A percentile compares a stretch with the other conserved stretches of the same genome.
Evolutionary conservation across 129 eudicot species (phyloP).

Genomic region (Gnaphalium uliginosum): DNA sequence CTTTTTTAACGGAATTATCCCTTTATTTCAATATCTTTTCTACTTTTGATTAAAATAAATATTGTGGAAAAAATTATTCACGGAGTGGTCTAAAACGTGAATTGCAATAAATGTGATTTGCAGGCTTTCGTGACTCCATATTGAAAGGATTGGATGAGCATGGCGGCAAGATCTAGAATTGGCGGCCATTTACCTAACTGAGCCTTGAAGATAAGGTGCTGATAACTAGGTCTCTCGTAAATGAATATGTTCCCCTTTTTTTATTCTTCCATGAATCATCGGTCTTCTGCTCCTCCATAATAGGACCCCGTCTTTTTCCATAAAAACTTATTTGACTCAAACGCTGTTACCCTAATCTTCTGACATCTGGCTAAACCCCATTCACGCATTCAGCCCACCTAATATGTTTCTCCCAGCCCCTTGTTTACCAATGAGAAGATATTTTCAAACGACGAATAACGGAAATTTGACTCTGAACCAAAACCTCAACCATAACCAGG

Average conservation of each 20-base stretch:
- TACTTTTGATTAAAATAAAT: too few relatives aligned
- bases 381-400: neutral
- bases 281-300: conserved; percentile 34
- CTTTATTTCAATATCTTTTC: too few relatives aligned
- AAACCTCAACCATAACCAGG: conserved; percentile 24
- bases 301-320: conserved; percentile 28
- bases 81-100: neutral
- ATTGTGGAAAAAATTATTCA: too few relatives aligned
- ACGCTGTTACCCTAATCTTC: neutral
- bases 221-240: conserved; percentile 33
- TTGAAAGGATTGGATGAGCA: conserved; percentile 21
- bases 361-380: conserved; percentile 9
- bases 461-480: conserved; percentile 20
- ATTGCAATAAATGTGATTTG: conserved; percentile 7
- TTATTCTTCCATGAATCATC: conserved; percentile 8
- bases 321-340: conserved; percentile 28
- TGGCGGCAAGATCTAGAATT: conserved; percentile 37
- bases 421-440: neutral
- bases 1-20: too few relatives aligned
- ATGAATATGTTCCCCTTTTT: neutral
- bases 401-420: neutral
- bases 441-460: neutral
- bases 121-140: conserved; percentile 18
- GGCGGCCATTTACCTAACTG: conserved; percentile 7
- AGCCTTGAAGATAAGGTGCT: conserved; percentile 34